phyloP scores from a whole-genome alignment of 1,284 basidiomycete genomes.

The Trichosporon ovoides region DNA sequence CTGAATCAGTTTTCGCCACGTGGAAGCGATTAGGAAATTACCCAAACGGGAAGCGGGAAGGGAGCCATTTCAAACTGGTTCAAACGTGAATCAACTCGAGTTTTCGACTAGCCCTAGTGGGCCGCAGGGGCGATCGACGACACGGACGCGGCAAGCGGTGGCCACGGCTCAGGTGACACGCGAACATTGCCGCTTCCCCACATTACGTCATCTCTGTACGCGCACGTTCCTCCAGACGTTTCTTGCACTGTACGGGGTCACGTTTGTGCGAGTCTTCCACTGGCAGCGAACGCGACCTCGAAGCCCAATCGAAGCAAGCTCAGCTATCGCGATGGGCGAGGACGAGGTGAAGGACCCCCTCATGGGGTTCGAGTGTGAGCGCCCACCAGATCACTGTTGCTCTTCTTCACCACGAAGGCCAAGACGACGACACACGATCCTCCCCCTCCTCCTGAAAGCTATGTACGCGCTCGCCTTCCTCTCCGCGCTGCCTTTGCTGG shows the following conservation, averaged over 20 bases:
- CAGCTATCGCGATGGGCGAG: background rate
- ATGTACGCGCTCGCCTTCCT: conserved; percentile 2
- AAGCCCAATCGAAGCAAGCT: background rate
- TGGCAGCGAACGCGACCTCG: too few relatives aligned
- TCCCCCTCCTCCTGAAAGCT: background rate
- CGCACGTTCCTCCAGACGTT: background rate
- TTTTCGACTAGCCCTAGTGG: too few relatives aligned
- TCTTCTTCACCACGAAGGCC: background rate
- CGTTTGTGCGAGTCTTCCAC: background rate
- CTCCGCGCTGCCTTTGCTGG: background rate
- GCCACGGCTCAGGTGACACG: background rate
- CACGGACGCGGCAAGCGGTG: background rate
- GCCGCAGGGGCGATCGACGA: background rate
- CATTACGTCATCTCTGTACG: background rate
- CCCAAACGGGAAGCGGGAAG: too few relatives aligned
- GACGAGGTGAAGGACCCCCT: background rate
- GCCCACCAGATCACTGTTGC: background rate
- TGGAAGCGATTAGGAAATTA: too few relatives aligned
- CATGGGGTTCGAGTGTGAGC: background rate
- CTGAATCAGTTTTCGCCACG: too few relatives aligned
- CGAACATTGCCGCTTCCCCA: background rate
- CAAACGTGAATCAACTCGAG: too few relatives aligned
- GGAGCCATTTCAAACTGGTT: too few relatives aligned
- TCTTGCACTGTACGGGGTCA: background rate
- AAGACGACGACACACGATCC: background rate